Evolutionary conservation across 2,329 filamentous ascomycete genomes (phyloP).

Genomic region (Colletotrichum somersetense): DNA sequence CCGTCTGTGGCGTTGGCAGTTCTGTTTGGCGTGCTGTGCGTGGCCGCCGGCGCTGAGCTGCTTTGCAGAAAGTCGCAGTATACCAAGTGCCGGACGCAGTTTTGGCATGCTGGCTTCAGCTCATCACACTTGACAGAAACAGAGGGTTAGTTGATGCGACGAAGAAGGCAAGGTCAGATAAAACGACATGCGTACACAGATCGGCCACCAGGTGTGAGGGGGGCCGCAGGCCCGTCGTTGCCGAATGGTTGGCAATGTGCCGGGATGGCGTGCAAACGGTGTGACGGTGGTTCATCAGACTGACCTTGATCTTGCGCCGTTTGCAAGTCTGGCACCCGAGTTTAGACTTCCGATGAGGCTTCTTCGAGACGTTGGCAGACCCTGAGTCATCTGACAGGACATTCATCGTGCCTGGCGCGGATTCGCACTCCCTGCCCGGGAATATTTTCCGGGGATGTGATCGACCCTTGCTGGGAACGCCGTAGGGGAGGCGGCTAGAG

Average conservation of each 20-base stretch:
- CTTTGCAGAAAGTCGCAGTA: constrained; percentile 45
- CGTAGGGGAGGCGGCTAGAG: neutral
- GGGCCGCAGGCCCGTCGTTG: neutral
- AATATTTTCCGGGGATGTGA: neutral
- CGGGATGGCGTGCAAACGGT: neutral
- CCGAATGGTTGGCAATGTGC: neutral
- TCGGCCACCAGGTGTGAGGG: neutral
- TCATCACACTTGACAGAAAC: constrained; percentile 45
- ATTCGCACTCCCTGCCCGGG: neutral
- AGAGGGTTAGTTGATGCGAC: neutral
- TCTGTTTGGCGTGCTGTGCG: constrained; percentile 2
- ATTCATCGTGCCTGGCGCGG: neutral
- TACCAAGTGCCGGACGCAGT: constrained; percentile 47
- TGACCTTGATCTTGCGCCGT: constrained; percentile 62
- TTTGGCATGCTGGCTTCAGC: constrained; percentile 46
- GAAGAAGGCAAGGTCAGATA: too few relatives aligned
- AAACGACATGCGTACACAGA: too few relatives aligned
- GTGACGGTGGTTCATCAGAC: constrained; percentile 1
- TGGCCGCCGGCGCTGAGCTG: neutral
- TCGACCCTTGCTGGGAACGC: too few relatives aligned
- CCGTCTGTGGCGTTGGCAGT: neutral
- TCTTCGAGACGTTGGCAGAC: constrained; percentile 51
- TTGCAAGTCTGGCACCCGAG: constrained; percentile 68
- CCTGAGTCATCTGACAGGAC: neutral
- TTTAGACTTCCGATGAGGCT: constrained; percentile 68